Conservation (phyloP, 371 early-diverging fungal genomes). For the Mucor saturninus region DNA sequence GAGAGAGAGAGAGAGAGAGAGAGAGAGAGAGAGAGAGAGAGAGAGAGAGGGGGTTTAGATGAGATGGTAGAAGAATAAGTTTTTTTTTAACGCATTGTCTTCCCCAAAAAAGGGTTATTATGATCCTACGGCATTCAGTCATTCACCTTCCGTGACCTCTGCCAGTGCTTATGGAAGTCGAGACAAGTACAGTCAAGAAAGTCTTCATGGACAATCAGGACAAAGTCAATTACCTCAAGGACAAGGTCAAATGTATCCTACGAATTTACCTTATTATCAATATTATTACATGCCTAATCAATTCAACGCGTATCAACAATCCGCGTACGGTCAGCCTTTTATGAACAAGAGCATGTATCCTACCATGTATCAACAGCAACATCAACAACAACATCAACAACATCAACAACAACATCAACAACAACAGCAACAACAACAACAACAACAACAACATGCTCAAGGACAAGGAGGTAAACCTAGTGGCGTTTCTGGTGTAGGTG, state of each 20-base stretch:
- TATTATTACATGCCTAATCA: conserved; percentile 80
- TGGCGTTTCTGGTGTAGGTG: not conserved
- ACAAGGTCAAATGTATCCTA: conserved; percentile 44
- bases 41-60: too few species aligned
- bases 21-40: not conserved
- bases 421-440: conserved; percentile 27
- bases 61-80: not conserved
- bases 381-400: conserved; percentile 23
- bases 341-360: conserved; percentile 87
- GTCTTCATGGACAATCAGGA: conserved; percentile 18
- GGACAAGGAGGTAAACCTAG: conserved; percentile 24
- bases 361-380: conserved; percentile 60
- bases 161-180: conserved; percentile 47
- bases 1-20: not conserved
- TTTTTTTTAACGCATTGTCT: not conserved
- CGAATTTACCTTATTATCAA: conserved; percentile 67
- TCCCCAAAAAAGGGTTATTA: conserved; percentile 53
- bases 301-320: conserved; percentile 72
- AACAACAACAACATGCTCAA: not conserved
- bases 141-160: conserved; percentile 47
- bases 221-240: conserved; percentile 27
- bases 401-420: conserved; percentile 42
- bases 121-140: conserved; percentile 53
- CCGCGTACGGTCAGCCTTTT: conserved; percentile 83
- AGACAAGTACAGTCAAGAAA: conserved; percentile 39